A percentile compares a stretch with the other conserved stretches of the same genome.
These are phyloP conservation scores for Austroboletus novae-zelandiae DNA, from an alignment of 1,284 basidiomycete genomes.

Conservation along the genomic window DNA sequence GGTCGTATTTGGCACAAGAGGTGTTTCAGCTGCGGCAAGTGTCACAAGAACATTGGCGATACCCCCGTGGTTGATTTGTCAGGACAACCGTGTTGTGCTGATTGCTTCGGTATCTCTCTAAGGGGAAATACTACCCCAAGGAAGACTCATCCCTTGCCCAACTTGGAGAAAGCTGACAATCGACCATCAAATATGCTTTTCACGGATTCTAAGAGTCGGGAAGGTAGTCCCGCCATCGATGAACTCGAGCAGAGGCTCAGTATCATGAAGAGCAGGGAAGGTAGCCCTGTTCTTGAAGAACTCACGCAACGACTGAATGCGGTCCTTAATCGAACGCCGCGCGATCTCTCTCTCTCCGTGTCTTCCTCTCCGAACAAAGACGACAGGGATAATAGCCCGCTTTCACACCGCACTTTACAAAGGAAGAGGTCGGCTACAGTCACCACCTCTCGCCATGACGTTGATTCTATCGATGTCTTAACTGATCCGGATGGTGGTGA, in stretches of 20 bases:
- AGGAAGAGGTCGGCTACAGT: conserved; percentile 20
- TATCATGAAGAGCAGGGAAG: conserved; percentile 53
- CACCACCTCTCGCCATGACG: conserved; percentile 2
- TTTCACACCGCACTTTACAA: conserved; percentile 26
- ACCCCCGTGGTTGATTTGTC: conserved; percentile 77
- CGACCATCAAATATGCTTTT: conserved; percentile 43
- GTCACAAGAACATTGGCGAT: conserved; percentile 67
- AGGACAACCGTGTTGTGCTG: conserved; percentile 70
- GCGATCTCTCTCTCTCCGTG: conserved; percentile 21
- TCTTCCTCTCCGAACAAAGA: conserved; percentile 12
- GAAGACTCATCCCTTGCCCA: conserved; percentile 33
- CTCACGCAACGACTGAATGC: conserved; percentile 50
- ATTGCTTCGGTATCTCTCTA: conserved; percentile 74
- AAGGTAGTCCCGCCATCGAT: conserved; percentile 53
- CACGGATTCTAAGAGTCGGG: conserved; percentile 38
- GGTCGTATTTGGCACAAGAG: conserved; percentile 74
- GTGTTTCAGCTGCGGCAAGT: conserved; percentile 73
- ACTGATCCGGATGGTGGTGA: conserved; percentile 4
- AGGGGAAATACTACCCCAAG: conserved; percentile 50
- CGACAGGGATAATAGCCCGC: conserved; percentile 31
- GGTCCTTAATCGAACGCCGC: conserved; percentile 38
- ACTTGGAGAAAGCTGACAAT: conserved; percentile 23
- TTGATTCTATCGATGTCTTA: conserved; percentile 4
- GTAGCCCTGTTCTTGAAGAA: conserved; percentile 61
- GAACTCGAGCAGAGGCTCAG: conserved; percentile 58